Conservation (phyloP, 1,139 yeast species). For the Hyphopichia burtonii region DNA sequence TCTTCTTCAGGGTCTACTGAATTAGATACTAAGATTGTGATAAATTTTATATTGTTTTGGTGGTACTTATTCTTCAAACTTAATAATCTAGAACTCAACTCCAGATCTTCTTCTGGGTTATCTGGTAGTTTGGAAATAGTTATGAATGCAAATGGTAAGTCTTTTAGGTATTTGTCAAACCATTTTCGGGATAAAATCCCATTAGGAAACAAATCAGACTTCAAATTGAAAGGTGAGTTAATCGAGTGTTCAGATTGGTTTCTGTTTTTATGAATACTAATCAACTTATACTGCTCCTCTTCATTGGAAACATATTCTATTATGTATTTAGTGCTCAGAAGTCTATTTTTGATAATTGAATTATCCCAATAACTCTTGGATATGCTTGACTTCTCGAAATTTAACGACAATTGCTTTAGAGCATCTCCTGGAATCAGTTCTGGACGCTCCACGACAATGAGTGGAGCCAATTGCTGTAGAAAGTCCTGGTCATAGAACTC, state of each 20-base stretch:
- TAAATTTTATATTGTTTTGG: conserved; percentile 22
- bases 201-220: conserved; percentile 42
- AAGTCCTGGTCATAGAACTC: conserved; percentile 27
- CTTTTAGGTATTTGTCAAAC: conserved; percentile 33
- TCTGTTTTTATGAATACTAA: conserved; percentile 1
- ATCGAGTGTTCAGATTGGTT: conserved; percentile 22
- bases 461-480: conserved; percentile 36
- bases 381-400: conserved; percentile 20
- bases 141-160: conserved; percentile 37
- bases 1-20: conserved; percentile 12
- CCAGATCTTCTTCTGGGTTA: conserved; percentile 14
- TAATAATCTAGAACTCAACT: conserved; percentile 18
- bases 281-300: conserved; percentile 2
- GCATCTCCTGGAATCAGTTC: conserved; percentile 7
- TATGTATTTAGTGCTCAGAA: conserved; percentile 33
- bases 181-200: conserved; percentile 38
- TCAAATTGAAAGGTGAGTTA: conserved; percentile 37
- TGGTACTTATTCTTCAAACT: conserved; percentile 16
- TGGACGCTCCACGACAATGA: conserved; percentile 19
- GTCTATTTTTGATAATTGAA: conserved; percentile 35
- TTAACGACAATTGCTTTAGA: background rate
- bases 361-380: conserved; percentile 37
- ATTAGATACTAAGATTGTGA: conserved; percentile 26
- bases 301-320: conserved; percentile 15
- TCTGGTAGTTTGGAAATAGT: conserved; percentile 18